Conservation (phyloP, 768 basidiomycete genomes). For the Holtermanniella nyarrowii region DNA sequence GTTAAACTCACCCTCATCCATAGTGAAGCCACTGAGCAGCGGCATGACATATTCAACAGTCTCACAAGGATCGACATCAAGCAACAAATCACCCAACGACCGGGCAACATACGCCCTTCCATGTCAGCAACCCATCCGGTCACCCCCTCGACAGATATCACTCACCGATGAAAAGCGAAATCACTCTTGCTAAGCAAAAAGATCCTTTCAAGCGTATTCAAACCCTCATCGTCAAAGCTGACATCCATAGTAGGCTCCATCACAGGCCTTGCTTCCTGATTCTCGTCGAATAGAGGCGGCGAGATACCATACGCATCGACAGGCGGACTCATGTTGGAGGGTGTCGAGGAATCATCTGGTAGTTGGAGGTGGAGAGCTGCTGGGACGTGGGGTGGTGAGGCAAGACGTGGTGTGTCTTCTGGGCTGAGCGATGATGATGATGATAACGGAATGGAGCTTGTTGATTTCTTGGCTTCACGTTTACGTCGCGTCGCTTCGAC, state of each 20-base stretch:
- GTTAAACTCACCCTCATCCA: slow-evolving; percentile 63
- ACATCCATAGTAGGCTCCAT: slow-evolving; percentile 37
- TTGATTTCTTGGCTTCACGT: background rate
- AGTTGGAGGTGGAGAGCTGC: background rate
- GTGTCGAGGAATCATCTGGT: background rate
- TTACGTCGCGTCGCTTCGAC: background rate
- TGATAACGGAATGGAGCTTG: too few species aligned
- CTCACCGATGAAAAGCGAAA: slow-evolving; percentile 52
- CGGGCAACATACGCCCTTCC: slow-evolving; percentile 69
- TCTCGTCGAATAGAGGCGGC: slow-evolving; percentile 21
- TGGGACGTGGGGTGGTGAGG: background rate
- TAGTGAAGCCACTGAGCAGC: slow-evolving; percentile 70
- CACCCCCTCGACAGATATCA: slow-evolving; percentile 1
- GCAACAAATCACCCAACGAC: slow-evolving; percentile 66
- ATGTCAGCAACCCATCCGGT: too few species aligned
- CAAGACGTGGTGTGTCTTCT: background rate
- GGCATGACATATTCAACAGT: slow-evolving; percentile 89
- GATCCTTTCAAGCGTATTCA: slow-evolving; percentile 79
- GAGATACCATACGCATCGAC: background rate
- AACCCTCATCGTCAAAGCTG: slow-evolving; percentile 63
- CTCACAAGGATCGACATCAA: slow-evolving; percentile 67
- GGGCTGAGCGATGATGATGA: too few species aligned
- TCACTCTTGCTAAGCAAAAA: slow-evolving; percentile 78
- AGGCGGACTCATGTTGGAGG: background rate
- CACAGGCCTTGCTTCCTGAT: slow-evolving; percentile 21